A percentile compares a stretch with the other conserved stretches of the same genome.
These are phyloP conservation scores for Crithidia expoeki DNA, from an alignment of 208 protist genomes.

Conservation along the genomic window DNA sequence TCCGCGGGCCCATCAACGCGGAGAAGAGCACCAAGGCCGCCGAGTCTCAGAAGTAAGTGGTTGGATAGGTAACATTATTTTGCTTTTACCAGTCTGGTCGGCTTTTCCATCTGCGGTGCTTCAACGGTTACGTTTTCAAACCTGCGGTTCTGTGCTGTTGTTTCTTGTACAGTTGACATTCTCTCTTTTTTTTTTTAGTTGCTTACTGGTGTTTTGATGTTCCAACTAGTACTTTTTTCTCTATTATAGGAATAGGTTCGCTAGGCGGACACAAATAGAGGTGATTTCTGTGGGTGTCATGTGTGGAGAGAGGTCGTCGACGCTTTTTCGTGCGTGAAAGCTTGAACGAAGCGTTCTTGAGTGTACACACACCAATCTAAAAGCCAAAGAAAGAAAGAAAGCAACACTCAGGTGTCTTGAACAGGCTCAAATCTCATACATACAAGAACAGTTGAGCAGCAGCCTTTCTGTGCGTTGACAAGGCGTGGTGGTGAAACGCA, in stretches of 20 bases:
- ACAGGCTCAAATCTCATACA: too few species aligned
- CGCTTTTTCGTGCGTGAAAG: neutral
- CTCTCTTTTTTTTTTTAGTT: conserved; percentile 22
- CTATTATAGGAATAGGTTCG: conserved; percentile 11
- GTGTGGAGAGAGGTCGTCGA: neutral
- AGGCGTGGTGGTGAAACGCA: too few species aligned
- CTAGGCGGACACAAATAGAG: neutral
- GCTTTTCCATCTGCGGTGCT: neutral
- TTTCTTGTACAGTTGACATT: conserved; percentile 5
- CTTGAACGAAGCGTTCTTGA: too few species aligned
- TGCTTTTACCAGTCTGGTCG: neutral
- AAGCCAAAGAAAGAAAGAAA: neutral
- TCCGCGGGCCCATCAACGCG: conserved; percentile 57
- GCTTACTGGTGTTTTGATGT: neutral
- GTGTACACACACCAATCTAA: neutral
- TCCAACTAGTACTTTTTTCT: conserved; percentile 4
- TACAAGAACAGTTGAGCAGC: too few species aligned
- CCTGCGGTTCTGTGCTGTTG: neutral
- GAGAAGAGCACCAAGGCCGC: conserved; percentile 20
- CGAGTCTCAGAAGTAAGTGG: neutral
- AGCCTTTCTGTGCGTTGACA: too few species aligned
- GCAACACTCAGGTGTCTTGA: neutral
- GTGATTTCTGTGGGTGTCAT: neutral
- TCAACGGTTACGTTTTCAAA: too few species aligned
- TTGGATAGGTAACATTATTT: too few species aligned